A percentile compares a stretch with the other conserved stretches of the same genome.
Evolutionary conservation across 495 filamentous ascomycete species (phyloP).

Genomic region (Talaromyces liani): DNA sequence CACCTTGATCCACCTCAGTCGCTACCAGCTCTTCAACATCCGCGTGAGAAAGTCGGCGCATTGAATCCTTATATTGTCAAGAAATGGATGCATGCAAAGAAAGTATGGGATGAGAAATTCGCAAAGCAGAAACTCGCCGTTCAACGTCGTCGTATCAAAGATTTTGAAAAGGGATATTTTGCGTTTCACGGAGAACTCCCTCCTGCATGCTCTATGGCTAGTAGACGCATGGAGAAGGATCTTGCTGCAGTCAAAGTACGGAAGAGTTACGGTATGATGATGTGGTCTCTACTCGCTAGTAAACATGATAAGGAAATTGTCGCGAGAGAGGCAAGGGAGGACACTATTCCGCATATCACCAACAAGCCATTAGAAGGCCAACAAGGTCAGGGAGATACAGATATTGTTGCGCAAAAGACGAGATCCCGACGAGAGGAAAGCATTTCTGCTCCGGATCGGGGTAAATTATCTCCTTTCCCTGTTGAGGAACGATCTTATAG

Average conservation of each 20-base stretch:
- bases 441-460: background rate
- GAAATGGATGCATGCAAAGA: slow-evolving; percentile 72
- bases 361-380: background rate
- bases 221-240: slow-evolving; percentile 47
- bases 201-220: slow-evolving; percentile 75
- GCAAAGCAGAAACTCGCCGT: slow-evolving; percentile 57
- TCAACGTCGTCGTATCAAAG: slow-evolving; percentile 60
- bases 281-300: slow-evolving; percentile 82
- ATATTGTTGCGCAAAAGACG: background rate
- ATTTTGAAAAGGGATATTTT: slow-evolving; percentile 62
- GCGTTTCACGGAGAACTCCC: slow-evolving; percentile 67
- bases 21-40: slow-evolving; percentile 54
- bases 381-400: background rate
- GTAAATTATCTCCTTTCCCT: background rate
- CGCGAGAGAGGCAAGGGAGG: slow-evolving; percentile 34
- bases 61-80: slow-evolving; percentile 71
- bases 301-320: slow-evolving; percentile 77
- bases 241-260: slow-evolving; percentile 44
- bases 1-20: slow-evolving; percentile 53
- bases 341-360: background rate
- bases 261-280: slow-evolving; percentile 64
- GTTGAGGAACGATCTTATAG: background rate
- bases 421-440: background rate
- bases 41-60: slow-evolving; percentile 59
- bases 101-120: slow-evolving; percentile 64